Conservation (phyloP, 2,329 filamentous ascomycete species). For the Macrophomina pseudophaseolina region DNA sequence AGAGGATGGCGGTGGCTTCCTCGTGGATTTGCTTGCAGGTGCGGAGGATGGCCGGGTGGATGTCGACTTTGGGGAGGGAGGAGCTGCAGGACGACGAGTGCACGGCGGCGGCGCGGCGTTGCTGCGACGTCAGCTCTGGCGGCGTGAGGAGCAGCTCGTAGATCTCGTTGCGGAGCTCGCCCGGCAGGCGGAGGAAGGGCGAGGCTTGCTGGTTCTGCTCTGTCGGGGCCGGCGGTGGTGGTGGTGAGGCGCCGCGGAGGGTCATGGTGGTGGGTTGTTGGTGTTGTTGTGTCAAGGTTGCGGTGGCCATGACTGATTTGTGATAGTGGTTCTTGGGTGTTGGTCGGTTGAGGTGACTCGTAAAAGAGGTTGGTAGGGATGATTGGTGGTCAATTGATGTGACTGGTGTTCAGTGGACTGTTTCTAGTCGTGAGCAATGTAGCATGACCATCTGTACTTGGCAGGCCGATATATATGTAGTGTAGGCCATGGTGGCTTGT, state of each 20-base stretch:
- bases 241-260: conserved; percentile 17
- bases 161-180: conserved; percentile 67
- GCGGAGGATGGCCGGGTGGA: conserved; percentile 49
- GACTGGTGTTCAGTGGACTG: background rate
- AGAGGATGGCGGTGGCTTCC: conserved; percentile 54
- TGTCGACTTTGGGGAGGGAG: conserved; percentile 28
- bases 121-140: conserved; percentile 31
- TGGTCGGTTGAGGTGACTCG: background rate
- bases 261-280: conserved; percentile 27
- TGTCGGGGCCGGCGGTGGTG: background rate
- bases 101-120: conserved; percentile 34
- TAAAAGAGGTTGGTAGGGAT: background rate
- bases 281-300: conserved; percentile 44
- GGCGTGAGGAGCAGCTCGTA: conserved; percentile 47
- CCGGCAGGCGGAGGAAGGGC: conserved; percentile 56
- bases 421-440: background rate
- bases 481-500: background rate
- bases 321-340: background rate
- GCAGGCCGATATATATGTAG: conserved; percentile 17
- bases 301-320: conserved; percentile 44
- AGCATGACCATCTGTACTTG: background rate
- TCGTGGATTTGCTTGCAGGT: conserved; percentile 48
- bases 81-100: conserved; percentile 28
- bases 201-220: conserved; percentile 14
- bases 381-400: background rate